phyloP scores from a whole-genome alignment of 441 rosid genomes.

The California macrophylla region DNA sequence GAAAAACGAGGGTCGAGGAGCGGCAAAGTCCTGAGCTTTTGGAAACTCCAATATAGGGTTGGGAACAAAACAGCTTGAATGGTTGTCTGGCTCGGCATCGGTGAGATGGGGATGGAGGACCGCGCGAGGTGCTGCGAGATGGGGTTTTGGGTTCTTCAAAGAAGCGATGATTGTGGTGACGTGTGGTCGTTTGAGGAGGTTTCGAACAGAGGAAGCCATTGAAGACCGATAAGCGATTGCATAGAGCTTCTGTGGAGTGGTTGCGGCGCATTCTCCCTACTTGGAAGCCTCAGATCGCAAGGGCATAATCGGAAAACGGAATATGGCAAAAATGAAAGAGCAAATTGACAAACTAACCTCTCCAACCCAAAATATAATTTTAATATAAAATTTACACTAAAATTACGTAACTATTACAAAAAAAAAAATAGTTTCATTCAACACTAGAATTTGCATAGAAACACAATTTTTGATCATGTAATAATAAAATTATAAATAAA shows the following conservation, averaged over 20 bases:
- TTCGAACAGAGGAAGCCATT: conserved; percentile 30
- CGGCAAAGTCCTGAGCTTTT: conserved; percentile 10
- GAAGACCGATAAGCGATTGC: neutral
- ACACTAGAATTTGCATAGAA: no score
- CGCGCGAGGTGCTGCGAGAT: neutral
- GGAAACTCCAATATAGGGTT: neutral
- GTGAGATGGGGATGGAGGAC: neutral
- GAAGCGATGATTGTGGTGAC: conserved; percentile 15
- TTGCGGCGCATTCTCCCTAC: no score
- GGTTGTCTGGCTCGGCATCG: conserved; percentile 7
- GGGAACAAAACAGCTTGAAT: neutral
- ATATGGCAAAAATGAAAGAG: neutral
- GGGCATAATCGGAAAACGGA: neutral
- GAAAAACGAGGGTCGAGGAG: conserved; percentile 12
- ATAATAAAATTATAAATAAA: no score
- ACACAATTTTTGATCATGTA: no score
- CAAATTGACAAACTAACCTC: no score
- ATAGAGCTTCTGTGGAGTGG: neutral
- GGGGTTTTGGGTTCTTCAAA: conserved; percentile 9
- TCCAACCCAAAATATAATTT: no score
- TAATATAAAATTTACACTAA: no score
- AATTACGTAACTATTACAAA: no score
- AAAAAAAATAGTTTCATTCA: no score
- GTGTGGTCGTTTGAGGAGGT: conserved; percentile 19
- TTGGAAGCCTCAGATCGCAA: neutral